Base-by-base conservation (phyloP, 176 grass and related monocot genomes). In the Bromus sterilis region DNA sequence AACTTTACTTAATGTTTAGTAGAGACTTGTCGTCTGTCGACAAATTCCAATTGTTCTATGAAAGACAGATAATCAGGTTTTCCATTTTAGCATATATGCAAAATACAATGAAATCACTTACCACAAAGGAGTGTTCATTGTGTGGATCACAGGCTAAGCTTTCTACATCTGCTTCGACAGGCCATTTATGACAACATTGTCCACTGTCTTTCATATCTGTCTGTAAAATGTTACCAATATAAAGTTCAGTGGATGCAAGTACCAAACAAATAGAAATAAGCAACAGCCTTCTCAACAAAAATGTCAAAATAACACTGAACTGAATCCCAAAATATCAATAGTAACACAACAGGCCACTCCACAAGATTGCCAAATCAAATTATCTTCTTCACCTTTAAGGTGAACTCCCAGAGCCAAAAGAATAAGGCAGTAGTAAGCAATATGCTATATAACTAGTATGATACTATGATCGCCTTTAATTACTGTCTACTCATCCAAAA, bases 71-170 rank as follows among this genome's bases (percentile, higher is more conserved):
- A 75, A 72, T 6, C 6, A 1, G 60, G 44, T 28, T 51, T 15
- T 20, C 16, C 42, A 42, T 3, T 41, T 60, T 46, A 66, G 20
- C 39, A 9, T 75, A 78, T 26, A 15, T 23, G 16, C 20, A 15
- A 73, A 65, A 30, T 51, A 72, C 16, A 78, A 80, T 6, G 8
- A 80, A 56, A 48, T 63, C 37, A 90, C 82, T 90, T 46, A 95
- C 96, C 84, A 91, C 48, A 84, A 93, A 99, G 0, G 57, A 79
- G 41, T 99, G 80, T 67, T 93, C 96, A 85, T 89, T 91, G 41
- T 90, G 93, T 66, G 93, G 93, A 77, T 99, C 89, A 93, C 96
- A 99, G 79, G 85, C 87, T 86, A 99, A 84, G 85, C 90, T 90
- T 86, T 99, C 96, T 40, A 95, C 91, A 15, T 95, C 96, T 70